Conservation (phyloP, 2,329 filamentous ascomycete species). For the Ophiosphaerella narmari region DNA sequence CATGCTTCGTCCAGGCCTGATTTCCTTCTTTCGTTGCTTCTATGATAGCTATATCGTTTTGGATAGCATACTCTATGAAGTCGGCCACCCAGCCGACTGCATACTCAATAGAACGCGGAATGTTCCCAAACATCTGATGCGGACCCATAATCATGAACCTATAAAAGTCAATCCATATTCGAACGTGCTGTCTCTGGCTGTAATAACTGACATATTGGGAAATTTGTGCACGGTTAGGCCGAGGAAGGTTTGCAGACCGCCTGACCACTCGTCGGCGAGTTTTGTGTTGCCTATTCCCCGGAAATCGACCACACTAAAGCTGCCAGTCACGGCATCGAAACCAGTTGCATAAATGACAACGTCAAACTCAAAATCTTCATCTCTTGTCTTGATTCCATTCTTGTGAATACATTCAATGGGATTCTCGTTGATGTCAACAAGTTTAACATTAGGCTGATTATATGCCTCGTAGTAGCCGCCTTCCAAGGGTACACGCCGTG, state of each 20-base stretch:
- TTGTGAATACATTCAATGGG: constrained; percentile 42
- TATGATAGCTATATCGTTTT: constrained; percentile 41
- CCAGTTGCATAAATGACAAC: constrained; percentile 48
- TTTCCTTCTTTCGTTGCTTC: constrained; percentile 51
- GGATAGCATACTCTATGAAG: constrained; percentile 40
- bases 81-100: constrained; percentile 48
- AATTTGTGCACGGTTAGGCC: constrained; percentile 32
- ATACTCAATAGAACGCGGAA: constrained; percentile 50
- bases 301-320: constrained; percentile 25
- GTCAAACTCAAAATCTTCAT: constrained; percentile 46
- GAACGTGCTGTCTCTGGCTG: too few species aligned
- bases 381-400: constrained; percentile 46
- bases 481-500: constrained; percentile 49
- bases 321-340: constrained; percentile 49
- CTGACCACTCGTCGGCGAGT: constrained; percentile 20
- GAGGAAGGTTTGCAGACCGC: constrained; percentile 32
- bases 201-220: constrained; percentile 35
- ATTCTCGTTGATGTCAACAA: constrained; percentile 46
- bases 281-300: constrained; percentile 15
- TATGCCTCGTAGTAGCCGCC: constrained; percentile 50
- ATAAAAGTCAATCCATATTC: constrained; percentile 5
- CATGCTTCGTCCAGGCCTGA: constrained; percentile 55
- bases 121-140: constrained; percentile 53
- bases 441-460: constrained; percentile 44
- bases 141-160: constrained; percentile 50